Evolutionary conservation across 805 yeast genomes (phyloP).

Genomic region (Candida sonorensis): DNA sequence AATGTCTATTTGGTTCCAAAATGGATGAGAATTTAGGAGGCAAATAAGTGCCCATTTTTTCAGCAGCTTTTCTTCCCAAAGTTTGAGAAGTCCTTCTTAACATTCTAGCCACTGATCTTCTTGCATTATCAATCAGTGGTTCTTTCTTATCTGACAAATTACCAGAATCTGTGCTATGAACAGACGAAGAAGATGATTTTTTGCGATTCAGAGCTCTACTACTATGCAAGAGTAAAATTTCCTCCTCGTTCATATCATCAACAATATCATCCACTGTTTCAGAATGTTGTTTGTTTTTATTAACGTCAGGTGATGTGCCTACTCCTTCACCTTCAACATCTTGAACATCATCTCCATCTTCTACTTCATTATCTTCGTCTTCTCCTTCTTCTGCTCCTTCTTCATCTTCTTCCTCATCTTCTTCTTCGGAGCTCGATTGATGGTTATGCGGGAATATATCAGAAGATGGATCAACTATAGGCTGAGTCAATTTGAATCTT

Average conservation of each 20-base stretch:
- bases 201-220: too few species aligned
- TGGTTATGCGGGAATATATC: constrained; percentile 16
- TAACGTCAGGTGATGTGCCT: constrained; percentile 3
- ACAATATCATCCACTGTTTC: too few species aligned
- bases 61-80: constrained; percentile 76
- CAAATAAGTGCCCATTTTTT: constrained; percentile 79
- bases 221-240: too few species aligned
- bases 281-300: too few species aligned
- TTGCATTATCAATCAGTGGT: constrained; percentile 63
- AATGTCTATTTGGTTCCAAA: constrained; percentile 87
- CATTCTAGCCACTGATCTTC: constrained; percentile 69
- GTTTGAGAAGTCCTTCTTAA: constrained; percentile 73
- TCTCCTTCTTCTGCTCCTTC: constrained; percentile 21
- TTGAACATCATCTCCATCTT: constrained; percentile 16
- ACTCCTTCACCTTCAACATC: constrained; percentile 13
- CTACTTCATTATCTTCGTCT: constrained; percentile 13
- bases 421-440: constrained; percentile 28
- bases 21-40: constrained; percentile 83
- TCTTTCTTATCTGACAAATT: constrained; percentile 30
- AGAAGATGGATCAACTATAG: constrained; percentile 14
- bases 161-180: constrained; percentile 20
- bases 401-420: constrained; percentile 28
- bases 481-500: constrained; percentile 6
- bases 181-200: constrained; percentile 19
- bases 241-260: too few species aligned